Evolutionary conservation across 441 rosid species (phyloP), one percentile per base, ranked within the genome.

Genomic region (Metrosideros polymorpha): DNA sequence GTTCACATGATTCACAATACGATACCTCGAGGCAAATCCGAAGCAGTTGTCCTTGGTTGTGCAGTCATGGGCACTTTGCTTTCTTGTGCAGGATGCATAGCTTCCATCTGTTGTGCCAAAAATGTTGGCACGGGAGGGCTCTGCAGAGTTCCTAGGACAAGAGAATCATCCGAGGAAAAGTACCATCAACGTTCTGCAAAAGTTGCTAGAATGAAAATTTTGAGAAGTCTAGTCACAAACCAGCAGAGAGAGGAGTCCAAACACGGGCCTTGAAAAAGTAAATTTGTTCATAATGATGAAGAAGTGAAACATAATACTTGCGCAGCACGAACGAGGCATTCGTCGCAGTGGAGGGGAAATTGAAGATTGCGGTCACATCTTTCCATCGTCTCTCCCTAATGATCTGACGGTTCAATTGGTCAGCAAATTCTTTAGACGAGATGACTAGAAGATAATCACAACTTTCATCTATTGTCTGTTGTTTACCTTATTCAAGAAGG

Each of bases 291-390:
- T 94, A 98, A 56, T 94, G 94, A 57, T 89, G 92, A 86, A 98
- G 99, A 89, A 98, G 87, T 42, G 99, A 96, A 83, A 90, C 85
- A 84, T 98, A 98, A 89, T 97, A 97, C 91, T 96, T 98, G 86
- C 99, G 98, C 90, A 98, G 92, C 79, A 96, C 96, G 84, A 93
- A 98, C 18, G 99, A 98, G 17, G 99, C 99, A 84, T 96, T 98
- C 71, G 99, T 98, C 22, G 99, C 99, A 17, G 99, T 98, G 24
- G 99, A 96, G 12, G 99, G 99, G 88, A 98, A 98, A 88, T 95
- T 94, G 89, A 98, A 98, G 32, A 94, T 90, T 66, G 99, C 95
- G 84, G 99, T 97, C 53, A 98, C 97, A 89, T 98, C 99, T 87
- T 95, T 98, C 99, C 99, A 98, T 91, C 94, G 94, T 88, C 93